Percentiles rank a stretch among this genome's conserved stretches.
These are phyloP conservation scores for Metarhizium album DNA, from an alignment of 2,329 filamentous ascomycete genomes.

Conservation along the genomic window DNA sequence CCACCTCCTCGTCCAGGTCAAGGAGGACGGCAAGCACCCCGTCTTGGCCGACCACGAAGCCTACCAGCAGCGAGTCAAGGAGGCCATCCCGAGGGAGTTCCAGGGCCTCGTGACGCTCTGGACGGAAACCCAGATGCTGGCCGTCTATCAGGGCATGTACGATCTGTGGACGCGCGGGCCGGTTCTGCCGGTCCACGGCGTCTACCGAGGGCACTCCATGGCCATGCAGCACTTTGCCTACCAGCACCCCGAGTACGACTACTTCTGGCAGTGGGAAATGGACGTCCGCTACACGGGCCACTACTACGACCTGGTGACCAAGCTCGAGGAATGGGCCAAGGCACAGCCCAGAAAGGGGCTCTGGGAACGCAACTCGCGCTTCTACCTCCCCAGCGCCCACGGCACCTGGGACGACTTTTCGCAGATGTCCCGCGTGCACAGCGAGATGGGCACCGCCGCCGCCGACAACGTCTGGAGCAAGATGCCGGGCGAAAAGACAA, in stretches of 20 bases:
- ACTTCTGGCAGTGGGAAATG: slow-evolving; percentile 95
- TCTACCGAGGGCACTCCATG: slow-evolving; percentile 89
- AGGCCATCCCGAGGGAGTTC: slow-evolving; percentile 73
- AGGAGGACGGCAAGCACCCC: slow-evolving; percentile 60
- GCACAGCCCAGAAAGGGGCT: slow-evolving; percentile 68
- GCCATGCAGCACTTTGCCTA: slow-evolving; percentile 89
- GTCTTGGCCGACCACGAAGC: slow-evolving; percentile 66
- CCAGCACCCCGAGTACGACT: slow-evolving; percentile 79
- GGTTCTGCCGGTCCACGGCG: slow-evolving; percentile 73
- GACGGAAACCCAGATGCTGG: slow-evolving; percentile 87
- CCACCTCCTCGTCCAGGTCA: slow-evolving; percentile 76
- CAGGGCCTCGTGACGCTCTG: slow-evolving; percentile 80
- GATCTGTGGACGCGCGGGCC: slow-evolving; percentile 58
- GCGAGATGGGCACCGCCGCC: slow-evolving; percentile 55
- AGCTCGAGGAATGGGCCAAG: slow-evolving; percentile 57
- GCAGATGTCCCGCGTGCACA: slow-evolving; percentile 61
- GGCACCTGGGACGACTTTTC: slow-evolving; percentile 73
- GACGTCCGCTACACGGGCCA: slow-evolving; percentile 85
- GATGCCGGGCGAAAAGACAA: slow-evolving; percentile 29
- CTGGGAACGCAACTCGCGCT: slow-evolving; percentile 70
- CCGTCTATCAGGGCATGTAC: slow-evolving; percentile 79
- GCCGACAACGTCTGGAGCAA: slow-evolving; percentile 58
- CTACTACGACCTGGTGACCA: slow-evolving; percentile 65
- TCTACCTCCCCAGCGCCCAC: slow-evolving; percentile 67
- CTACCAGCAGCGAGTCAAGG: slow-evolving; percentile 56